A percentile compares a stretch with the other conserved stretches of the same genome.
phyloP scores from a whole-genome alignment of 164 flowering plant species.

The Berberis thunbergii region DNA sequence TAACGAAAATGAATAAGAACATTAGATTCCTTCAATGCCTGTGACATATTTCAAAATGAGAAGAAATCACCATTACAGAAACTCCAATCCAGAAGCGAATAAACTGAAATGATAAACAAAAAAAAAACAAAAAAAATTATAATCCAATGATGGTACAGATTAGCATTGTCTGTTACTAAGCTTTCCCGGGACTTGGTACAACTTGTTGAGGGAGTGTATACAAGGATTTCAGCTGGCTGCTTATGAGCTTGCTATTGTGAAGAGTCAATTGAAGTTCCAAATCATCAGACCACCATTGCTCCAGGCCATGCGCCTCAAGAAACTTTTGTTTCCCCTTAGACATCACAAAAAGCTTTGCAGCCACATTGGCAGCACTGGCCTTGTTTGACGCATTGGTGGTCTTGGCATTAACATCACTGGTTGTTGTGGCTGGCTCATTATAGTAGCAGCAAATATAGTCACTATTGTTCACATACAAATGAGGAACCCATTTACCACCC shows the following conservation, averaged over 20 bases:
- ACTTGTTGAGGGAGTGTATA: conserved; percentile 15
- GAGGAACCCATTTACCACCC: conserved; percentile 50
- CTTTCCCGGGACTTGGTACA: too few species aligned
- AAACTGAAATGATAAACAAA: too few species aligned
- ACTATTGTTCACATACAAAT: conserved; percentile 75
- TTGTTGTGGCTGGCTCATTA: conserved; percentile 32
- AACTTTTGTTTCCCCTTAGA: conserved; percentile 87
- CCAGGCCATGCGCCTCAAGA: conserved; percentile 82
- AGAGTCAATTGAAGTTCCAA: conserved; percentile 65
- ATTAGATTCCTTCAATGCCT: too few species aligned
- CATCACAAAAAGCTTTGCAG: conserved; percentile 71
- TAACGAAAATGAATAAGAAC: too few species aligned
- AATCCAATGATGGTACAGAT: too few species aligned
- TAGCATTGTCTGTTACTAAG: too few species aligned
- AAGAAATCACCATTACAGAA: too few species aligned
- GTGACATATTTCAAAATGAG: too few species aligned
- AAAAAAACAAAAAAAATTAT: too few species aligned
- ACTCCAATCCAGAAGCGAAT: too few species aligned
- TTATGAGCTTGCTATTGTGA: conserved; percentile 64
- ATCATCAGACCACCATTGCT: conserved; percentile 97
- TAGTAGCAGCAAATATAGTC: conserved; percentile 89
- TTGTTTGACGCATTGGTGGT: conserved; percentile 15
- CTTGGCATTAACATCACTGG: conserved; percentile 5
- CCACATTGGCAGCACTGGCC: conserved; percentile 32
- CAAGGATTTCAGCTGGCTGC: conserved; percentile 69